A percentile compares a stretch with the other conserved stretches of the same genome.
Conservation (phyloP, 768 basidiomycete species). For the Fibroporia radiculosa region DNA sequence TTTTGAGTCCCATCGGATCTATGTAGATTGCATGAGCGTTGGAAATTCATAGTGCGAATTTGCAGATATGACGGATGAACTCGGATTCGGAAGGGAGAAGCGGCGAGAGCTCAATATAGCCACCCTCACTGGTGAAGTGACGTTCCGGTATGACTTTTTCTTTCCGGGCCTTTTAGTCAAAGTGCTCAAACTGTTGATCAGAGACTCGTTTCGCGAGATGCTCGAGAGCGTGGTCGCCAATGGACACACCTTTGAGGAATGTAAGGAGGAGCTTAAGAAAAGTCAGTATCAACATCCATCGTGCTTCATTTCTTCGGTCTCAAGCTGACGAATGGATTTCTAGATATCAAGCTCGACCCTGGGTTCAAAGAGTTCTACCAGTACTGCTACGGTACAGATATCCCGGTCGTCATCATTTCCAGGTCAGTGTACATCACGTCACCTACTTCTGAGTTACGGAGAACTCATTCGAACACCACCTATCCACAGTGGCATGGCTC, state of each 20-base stretch:
- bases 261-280: conserved; percentile 64
- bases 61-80: conserved; percentile 80
- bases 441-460: neutral
- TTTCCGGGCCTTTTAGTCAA: neutral
- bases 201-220: conserved; percentile 88
- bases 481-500: conserved; percentile 75
- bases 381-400: conserved; percentile 72
- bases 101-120: conserved; percentile 69
- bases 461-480: neutral
- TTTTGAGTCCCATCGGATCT: neutral
- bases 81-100: conserved; percentile 75
- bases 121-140: conserved; percentile 55
- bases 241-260: conserved; percentile 79
- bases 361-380: conserved; percentile 85
- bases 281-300: conserved; percentile 38
- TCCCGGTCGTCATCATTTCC: conserved; percentile 91
- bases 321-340: neutral
- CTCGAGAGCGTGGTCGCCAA: conserved; percentile 67
- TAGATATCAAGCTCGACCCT: conserved; percentile 80
- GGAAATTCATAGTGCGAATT: neutral
- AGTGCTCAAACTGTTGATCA: conserved; percentile 25
- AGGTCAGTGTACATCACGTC: conserved; percentile 39
- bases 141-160: conserved; percentile 50
- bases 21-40: neutral
- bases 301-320: neutral